Evolutionary conservation across 768 basidiomycete species (phyloP).

Genomic region (Boletellus ananas): DNA sequence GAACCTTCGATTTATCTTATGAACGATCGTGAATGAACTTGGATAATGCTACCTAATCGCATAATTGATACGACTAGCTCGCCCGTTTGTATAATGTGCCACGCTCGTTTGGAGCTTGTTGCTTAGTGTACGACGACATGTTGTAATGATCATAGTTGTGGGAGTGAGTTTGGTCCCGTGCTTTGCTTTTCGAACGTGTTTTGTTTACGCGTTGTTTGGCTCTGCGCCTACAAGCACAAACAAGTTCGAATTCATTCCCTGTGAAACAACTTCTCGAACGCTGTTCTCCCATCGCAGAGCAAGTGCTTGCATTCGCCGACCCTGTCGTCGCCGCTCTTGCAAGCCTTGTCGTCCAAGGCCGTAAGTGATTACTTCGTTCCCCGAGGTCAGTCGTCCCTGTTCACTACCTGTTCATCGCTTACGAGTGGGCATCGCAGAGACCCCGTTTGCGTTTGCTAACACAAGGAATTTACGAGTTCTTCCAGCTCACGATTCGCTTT

Average conservation of each 20-base stretch:
- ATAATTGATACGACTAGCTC: not conserved
- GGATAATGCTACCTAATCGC: slow-evolving; percentile 8
- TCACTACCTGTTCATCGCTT: not conserved
- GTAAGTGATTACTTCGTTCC: slow-evolving; percentile 27
- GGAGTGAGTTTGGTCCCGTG: slow-evolving; percentile 17
- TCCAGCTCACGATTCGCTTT: slow-evolving; percentile 22
- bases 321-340: slow-evolving; percentile 13
- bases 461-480: slow-evolving; percentile 21
- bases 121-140: not conserved
- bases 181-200: slow-evolving; percentile 12
- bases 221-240: slow-evolving; percentile 28
- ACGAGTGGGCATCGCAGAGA: slow-evolving; percentile 5
- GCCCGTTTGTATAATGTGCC: not conserved
- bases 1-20: slow-evolving; percentile 29
- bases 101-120: not conserved
- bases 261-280: not conserved
- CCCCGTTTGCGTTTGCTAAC: slow-evolving; percentile 18
- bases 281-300: slow-evolving; percentile 20
- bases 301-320: slow-evolving; percentile 22
- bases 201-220: slow-evolving; percentile 34
- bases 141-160: not conserved
- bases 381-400: slow-evolving; percentile 18
- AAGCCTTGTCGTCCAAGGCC: slow-evolving; percentile 16
- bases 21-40: slow-evolving; percentile 1
- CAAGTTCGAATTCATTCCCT: slow-evolving; percentile 30